Conservation (phyloP, 1,284 basidiomycete genomes). For the Calocybe gambosa region DNA sequence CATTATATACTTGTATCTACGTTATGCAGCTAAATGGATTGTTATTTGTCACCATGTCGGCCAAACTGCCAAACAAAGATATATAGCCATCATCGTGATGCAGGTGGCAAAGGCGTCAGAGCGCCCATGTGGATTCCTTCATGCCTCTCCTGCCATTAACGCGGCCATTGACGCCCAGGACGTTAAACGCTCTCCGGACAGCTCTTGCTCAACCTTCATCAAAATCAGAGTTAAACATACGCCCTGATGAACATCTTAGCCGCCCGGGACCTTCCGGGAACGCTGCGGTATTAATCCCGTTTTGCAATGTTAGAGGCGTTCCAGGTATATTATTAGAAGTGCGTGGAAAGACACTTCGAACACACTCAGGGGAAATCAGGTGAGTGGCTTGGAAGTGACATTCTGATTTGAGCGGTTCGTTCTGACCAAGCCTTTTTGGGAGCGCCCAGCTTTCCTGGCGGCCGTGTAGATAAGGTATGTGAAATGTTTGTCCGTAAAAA, state of each 20-base stretch:
- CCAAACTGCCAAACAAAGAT: background rate
- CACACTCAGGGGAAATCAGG: constrained; percentile 80
- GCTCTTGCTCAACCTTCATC: constrained; percentile 25
- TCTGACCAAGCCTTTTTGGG: background rate
- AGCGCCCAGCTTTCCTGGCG: constrained; percentile 67
- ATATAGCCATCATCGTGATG: background rate
- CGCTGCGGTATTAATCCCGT: constrained; percentile 69
- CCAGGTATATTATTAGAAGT: constrained; percentile 71
- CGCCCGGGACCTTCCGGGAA: constrained; percentile 20
- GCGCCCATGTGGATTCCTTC: background rate
- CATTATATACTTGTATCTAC: background rate
- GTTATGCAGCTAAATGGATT: background rate
- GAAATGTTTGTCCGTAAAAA: background rate
- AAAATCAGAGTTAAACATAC: background rate
- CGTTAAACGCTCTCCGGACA: constrained; percentile 33
- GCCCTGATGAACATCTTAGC: background rate
- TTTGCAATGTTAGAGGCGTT: constrained; percentile 61
- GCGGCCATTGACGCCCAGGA: constrained; percentile 32
- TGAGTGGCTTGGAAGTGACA: constrained; percentile 24
- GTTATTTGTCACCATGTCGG: background rate
- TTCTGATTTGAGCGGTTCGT: background rate
- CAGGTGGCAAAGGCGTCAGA: background rate
- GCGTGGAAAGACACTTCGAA: constrained; percentile 56
- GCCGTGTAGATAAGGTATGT: constrained; percentile 30
- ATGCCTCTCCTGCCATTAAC: constrained; percentile 23